Base-by-base conservation (phyloP, 2,329 filamentous ascomycete genomes). In the Myotisia sp. region DNA sequence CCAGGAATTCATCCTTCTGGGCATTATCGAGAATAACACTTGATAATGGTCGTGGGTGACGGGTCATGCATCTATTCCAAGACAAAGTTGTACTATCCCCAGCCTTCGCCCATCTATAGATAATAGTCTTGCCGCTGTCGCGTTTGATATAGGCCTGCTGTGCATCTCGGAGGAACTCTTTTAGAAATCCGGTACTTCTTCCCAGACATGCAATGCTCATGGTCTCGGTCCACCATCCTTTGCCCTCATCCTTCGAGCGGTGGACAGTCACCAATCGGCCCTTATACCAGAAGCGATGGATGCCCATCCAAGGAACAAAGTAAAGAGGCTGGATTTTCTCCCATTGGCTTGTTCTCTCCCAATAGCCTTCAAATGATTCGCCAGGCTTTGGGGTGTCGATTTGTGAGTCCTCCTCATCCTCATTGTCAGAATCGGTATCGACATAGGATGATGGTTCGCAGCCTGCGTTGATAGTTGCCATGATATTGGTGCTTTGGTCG, bases 261-360 rank as follows among this genome's bases (percentile, higher is more conserved):
- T 44, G 47, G 37, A 56, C 49, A 5, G 42, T 44, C 19, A 83
- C 58, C 1, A 74, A 54, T 4, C 63, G 63, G 5, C 68, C 63
- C 29, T 64, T 66, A 53, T 75, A 82, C 67, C 71, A 76, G 54
- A 84, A 83, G 47, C 69, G 72, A 50, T 82, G 74, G 3, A 58
- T 68, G 5, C 78, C 79, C 37, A 74, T 71, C 0, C 71, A 70
- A 0, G 79, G 79, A 0, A 76, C 82, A 54, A 78, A 82, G 6
- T 49, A 48, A 6, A 60, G 30, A 0, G 41, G 47, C 34, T 55
- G 58, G 34, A 49, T 51, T 36, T 54, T 57, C 40, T 55, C 53
- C 3, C 50, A 49, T 13, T 43, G 46, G 18, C 56, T 54, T n/a
- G 61, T 47, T 30, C 55, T 59, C 13, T 51, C 50, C 47, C 58